Base-by-base conservation (phyloP, 805 yeast species). In the Lipomyces yamanashiensis region DNA sequence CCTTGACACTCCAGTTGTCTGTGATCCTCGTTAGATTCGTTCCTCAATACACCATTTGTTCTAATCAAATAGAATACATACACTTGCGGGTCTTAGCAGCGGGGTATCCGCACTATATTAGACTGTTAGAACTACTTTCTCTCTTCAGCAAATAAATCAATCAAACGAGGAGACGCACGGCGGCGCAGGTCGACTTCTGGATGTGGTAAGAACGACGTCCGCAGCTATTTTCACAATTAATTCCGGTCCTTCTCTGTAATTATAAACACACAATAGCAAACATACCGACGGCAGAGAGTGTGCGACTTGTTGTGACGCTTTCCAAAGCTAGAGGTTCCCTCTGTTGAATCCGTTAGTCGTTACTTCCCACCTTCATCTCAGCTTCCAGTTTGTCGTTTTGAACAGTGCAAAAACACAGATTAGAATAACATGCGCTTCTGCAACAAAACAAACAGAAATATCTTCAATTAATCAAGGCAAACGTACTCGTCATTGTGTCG, bases 321-420 rank as follows among this genome's bases (percentile, higher is more conserved):
- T 88, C 99, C 99, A 87, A 91, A 88, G 82, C 98, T 91, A 85
- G 98, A 97, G 83, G 99, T 93, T 90, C 99, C 99, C 92, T 93
- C 96, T 86, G 75, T 44, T 51, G 6, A 50, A 47, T 34, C 37
- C 13, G 61, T 59, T 54, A 58, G 63, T 36, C 37, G 49, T 23
- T 45, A 10, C 12, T 23, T 47, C 23, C 3, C 4, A 17, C 9
- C 40, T 5, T 36, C n/a, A 19, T 17, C 10, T 28, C 54, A n/a
- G 28, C 5, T 28, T 28, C 28, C 28, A 28, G 28, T 28, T 28
- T 28, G 28, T 28, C 28, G 28, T 28, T 28, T 28, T 28, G 5
- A 2, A 28, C 2, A 3, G 28, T 28, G 5, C 28, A 7, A 21
- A 15, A 13, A 41, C 51, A 6, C 4, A 51, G 17, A 8, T 17